Base-by-base conservation (phyloP, 345 rosid species). In the Aurinia saxatilis region DNA sequence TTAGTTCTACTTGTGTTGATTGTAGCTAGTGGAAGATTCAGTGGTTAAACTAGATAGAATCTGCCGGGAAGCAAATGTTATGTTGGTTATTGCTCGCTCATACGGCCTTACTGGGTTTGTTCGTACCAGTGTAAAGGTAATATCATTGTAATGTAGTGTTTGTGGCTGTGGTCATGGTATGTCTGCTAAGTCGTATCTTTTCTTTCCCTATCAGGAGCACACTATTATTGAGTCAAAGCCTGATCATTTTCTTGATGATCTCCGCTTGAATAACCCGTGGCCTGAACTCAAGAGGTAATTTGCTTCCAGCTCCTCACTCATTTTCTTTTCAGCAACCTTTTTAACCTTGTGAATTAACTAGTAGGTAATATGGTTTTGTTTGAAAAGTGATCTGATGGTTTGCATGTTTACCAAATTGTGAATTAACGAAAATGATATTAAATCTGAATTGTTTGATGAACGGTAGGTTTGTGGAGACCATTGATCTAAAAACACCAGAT, bases 231-330 rank as follows among this genome's bases (percentile, higher is more conserved):
- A 93, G 60, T 84, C 99, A 66, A 93, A 93, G 79, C 97, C 99
- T 49, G 97, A 93, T 80, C 92, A 93, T 78, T 93, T 78, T 78
- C 79, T 90, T 65, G 97, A 93, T 63, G 91, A 90, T 78, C 95
- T 90, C 64, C 95, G 95, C 53, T 80, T 93, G 59, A 93, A 93
- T 81, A 84, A 84, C 58, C 96, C 97, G 2, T 93, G 99, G 99
- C 87, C 90, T 61, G 96, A 87, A 74, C 87, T 93, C 59, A 84
- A 64, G 70, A 72, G 84, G 97, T 89, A 67, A 23, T 51, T 18
- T 25, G 14, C 29, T 54, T 40, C 62, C 30, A 7, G 62, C 41
- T 58, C 40, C 30, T 45, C 25, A 2, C 15, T 41, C 42, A n/a
- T 61, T 62, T 14, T 30, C 19, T 51, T 47, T 23, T 42, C 2